phyloP scores from a whole-genome alignment of 2,329 filamentous ascomycete genomes.

The Nemania sp. region DNA sequence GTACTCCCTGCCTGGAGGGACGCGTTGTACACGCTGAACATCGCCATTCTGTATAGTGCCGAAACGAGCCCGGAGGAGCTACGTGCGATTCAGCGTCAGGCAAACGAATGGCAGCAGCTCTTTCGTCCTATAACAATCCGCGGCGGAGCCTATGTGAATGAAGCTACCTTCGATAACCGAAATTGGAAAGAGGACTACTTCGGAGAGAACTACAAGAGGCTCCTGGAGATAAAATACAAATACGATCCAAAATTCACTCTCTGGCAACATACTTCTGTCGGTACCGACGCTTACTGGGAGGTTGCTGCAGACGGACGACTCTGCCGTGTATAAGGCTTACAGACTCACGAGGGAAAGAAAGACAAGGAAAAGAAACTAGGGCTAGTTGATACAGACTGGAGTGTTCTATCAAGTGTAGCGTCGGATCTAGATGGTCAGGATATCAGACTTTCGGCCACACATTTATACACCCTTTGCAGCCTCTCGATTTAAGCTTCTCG shows the following conservation, averaged over 20 bases:
- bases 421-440: no score
- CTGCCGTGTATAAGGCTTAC: neutral
- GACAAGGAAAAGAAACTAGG: no score
- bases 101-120: conserved; percentile 23
- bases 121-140: conserved; percentile 37
- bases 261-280: neutral
- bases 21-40: conserved; percentile 12
- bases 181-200: conserved; percentile 50
- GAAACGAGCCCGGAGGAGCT: neutral
- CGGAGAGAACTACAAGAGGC: conserved; percentile 49
- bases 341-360: no score
- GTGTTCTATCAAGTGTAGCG: no score
- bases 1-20: conserved; percentile 52
- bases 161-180: conserved; percentile 54
- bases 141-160: conserved; percentile 53
- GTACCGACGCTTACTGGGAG: conserved; percentile 31
- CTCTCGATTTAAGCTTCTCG: no score
- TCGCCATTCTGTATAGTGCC: neutral
- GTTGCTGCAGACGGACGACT: neutral
- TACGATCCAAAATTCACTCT: neutral
- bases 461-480: no score
- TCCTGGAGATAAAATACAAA: neutral
- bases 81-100: neutral
- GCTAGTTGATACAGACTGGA: no score
- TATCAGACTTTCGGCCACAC: no score